Conservation (phyloP, 2,329 filamentous ascomycete genomes). For the Venturia carpophila region DNA sequence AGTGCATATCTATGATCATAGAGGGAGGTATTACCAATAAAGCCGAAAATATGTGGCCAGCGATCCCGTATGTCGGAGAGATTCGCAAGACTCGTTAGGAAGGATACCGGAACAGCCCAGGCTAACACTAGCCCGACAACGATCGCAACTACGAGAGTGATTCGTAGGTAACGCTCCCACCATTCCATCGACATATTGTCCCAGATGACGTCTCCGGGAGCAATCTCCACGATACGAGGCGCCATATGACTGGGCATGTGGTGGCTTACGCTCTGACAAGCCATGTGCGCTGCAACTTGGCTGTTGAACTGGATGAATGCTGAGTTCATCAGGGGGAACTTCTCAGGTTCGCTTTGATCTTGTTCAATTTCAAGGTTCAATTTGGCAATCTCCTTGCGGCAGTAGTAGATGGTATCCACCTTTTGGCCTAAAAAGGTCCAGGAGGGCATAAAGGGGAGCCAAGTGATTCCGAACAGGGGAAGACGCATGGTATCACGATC, state of each 20-base stretch:
- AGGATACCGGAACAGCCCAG: constrained; percentile 74
- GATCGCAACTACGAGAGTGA: constrained; percentile 54
- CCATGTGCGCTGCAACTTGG: constrained; percentile 96
- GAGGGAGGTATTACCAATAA: constrained; percentile 75
- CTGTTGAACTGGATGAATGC: constrained; percentile 99
- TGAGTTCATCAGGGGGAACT: constrained; percentile 87
- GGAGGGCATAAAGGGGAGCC: constrained; percentile 63
- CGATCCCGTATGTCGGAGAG: neutral
- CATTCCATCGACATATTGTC: constrained; percentile 93
- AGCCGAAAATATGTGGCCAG: constrained; percentile 40
- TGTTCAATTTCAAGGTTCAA: constrained; percentile 87
- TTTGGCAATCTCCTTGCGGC: constrained; percentile 74
- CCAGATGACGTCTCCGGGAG: constrained; percentile 88
- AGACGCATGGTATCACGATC: constrained; percentile 80
- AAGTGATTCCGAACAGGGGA: constrained; percentile 52
- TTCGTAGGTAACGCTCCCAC: constrained; percentile 81
- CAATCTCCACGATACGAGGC: constrained; percentile 85
- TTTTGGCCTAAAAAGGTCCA: constrained; percentile 77
- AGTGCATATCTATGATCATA: constrained; percentile 46
- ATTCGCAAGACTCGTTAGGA: constrained; percentile 5
- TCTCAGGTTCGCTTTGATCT: constrained; percentile 77
- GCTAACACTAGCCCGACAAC: constrained; percentile 72
- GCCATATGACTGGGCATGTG: constrained; percentile 91
- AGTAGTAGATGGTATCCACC: constrained; percentile 91
- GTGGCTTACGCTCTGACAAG: constrained; percentile 83